Base-by-base conservation (phyloP, 495 filamentous ascomycete genomes). In the Lindgomyces ingoldianus region DNA sequence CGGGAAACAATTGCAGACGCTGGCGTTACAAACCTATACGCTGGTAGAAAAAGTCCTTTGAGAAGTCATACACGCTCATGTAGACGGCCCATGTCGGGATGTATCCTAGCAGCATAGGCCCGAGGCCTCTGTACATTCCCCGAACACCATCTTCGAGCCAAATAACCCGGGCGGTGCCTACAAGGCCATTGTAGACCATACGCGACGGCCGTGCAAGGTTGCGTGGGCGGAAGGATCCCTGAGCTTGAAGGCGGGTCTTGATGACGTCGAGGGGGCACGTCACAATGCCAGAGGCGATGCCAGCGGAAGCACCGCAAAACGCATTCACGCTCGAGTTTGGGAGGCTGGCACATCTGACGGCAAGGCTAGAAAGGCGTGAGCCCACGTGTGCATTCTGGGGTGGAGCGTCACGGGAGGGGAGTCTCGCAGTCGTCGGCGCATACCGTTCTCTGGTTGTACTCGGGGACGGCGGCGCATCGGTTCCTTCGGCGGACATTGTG, bases 191-290 rank as follows among this genome's bases (percentile, higher is more conserved):
- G 74, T 98, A 99, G 33, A 91, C 74, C 12, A 76, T 69, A 9
- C 78, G 81, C 63, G 80, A 76, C 49, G 65, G 69, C 46, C 62
- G 25, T 1, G 47, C 50, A 29, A 54, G 58, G 53, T 63, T 63
- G 47, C 68, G 68, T 22, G 65, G 66, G 70, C 73, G 75, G 82
- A 93, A 87, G 3, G 89, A 90, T 59, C 93, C 93, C 74, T 98
- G 95, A 30, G 93, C 95, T 75, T 99, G 94, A 53, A 99, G 76
- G 74, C 96, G 97, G 47, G 94, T 99, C 79, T 99, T 99, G 72
- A 99, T 98, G 53, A 99, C 94, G 81, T 99, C 94, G 56, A 99
- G 84, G 19, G 94, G 94, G 73, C 94, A 99, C 45, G 94, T 98
- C 65, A 97, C 91, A 42, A 98, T 84, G 8, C 94, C 94, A 3